phyloP scores from a whole-genome alignment of 179 eudicot species.

The Camellia oleifera region DNA sequence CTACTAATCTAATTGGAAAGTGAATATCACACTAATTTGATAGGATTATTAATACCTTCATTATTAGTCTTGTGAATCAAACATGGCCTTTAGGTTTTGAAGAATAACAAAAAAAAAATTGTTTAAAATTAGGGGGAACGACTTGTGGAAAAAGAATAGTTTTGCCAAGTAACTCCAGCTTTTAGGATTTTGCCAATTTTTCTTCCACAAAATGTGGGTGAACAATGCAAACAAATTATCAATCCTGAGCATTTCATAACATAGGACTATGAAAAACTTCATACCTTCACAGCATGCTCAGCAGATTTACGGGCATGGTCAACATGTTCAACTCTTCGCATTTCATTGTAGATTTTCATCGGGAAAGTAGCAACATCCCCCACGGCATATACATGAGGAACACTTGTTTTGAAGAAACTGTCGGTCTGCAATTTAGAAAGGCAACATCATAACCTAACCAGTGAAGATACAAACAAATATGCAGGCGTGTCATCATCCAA shows the following conservation, averaged over 20 bases:
- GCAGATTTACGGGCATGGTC: conserved; percentile 99
- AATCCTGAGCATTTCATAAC: not conserved
- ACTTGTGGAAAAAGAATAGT: not conserved
- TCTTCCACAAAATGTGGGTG: not conserved
- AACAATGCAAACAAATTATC: not conserved
- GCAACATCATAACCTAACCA: conserved; percentile 8
- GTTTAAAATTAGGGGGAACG: not conserved
- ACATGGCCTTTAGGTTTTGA: too few relatives aligned
- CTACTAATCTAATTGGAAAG: too few relatives aligned
- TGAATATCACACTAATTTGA: too few relatives aligned
- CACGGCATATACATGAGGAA: conserved; percentile 91
- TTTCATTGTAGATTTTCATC: conserved; percentile 77
- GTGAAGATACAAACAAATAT: not conserved
- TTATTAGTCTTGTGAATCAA: not conserved
- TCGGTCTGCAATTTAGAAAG: conserved; percentile 66
- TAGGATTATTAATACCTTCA: too few relatives aligned
- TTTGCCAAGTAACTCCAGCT: not conserved
- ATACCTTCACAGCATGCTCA: conserved; percentile 97
- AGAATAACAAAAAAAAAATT: not conserved
- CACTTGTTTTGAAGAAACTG: conserved; percentile 79
- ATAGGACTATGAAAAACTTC: not conserved
- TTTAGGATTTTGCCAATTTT: not conserved
- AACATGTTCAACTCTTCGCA: conserved; percentile 96
- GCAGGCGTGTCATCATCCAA: not conserved
- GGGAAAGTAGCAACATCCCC: conserved; percentile 99